These are phyloP conservation scores for Haematococcus lacustris DNA, from an alignment of 139 green algal species.

Conservation along the genomic window DNA sequence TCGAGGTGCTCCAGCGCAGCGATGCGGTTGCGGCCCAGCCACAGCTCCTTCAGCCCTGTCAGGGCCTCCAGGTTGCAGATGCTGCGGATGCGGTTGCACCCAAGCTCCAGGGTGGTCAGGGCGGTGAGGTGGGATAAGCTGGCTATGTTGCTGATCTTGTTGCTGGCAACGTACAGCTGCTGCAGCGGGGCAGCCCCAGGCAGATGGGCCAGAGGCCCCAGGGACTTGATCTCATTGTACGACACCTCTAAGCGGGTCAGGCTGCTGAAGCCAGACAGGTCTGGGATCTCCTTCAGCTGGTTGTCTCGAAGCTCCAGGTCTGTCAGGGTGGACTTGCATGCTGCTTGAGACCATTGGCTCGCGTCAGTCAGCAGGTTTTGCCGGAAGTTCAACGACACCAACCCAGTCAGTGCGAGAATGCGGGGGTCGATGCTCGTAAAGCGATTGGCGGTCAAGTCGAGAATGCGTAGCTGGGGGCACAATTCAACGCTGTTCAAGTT, in stretches of 20 bases:
- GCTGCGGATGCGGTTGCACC: constrained; percentile 80
- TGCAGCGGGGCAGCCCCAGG: constrained; percentile 21
- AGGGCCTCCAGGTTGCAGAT: constrained; percentile 46
- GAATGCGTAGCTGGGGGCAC: constrained; percentile 25
- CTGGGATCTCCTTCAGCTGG: constrained; percentile 61
- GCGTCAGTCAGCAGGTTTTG: constrained; percentile 74
- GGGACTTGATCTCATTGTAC: constrained; percentile 77
- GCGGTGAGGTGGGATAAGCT: constrained; percentile 35
- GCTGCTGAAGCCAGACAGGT: constrained; percentile 40
- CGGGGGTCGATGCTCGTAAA: constrained; percentile 57
- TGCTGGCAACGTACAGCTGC: constrained; percentile 82
- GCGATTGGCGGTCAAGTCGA: constrained; percentile 83
- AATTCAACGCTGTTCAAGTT: neutral
- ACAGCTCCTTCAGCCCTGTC: constrained; percentile 69
- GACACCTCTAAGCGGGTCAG: constrained; percentile 73
- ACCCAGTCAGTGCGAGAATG: constrained; percentile 57
- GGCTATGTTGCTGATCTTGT: constrained; percentile 69
- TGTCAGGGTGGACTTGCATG: constrained; percentile 36
- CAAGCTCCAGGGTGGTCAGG: constrained; percentile 81
- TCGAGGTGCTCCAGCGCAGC: constrained; percentile 41
- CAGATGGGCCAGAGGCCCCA: constrained; percentile 49
- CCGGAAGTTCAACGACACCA: constrained; percentile 67
- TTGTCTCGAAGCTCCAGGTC: constrained; percentile 81
- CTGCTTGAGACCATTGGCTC: constrained; percentile 7
- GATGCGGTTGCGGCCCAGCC: constrained; percentile 91